phyloP scores from a whole-genome alignment of 345 rosid genomes.

The Angophora floribunda region DNA sequence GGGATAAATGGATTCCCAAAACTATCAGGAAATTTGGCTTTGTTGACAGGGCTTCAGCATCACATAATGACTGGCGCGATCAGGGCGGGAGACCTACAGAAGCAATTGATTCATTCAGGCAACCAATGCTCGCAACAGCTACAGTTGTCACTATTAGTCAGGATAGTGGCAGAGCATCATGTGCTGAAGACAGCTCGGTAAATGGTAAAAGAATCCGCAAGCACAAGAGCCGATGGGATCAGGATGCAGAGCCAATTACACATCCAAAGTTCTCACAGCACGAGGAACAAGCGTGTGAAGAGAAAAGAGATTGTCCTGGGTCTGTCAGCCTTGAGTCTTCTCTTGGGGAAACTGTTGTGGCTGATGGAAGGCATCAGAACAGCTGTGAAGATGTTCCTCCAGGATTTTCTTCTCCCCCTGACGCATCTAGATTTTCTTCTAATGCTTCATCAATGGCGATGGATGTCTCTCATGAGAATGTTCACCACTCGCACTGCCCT shows the following conservation, averaged over 20 bases:
- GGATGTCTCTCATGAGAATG: constrained; percentile 11
- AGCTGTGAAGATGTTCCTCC: constrained; percentile 69
- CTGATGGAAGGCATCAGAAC: constrained; percentile 11
- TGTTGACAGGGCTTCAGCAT: constrained; percentile 44
- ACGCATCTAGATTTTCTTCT: constrained; percentile 15
- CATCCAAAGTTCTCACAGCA: constrained; percentile 9
- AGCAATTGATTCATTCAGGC: constrained; percentile 21
- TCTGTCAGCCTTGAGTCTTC: neutral
- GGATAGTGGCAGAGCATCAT: constrained; percentile 25
- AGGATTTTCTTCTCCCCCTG: constrained; percentile 56
- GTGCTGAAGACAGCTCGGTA: constrained; percentile 17
- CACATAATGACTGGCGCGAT: constrained; percentile 41
- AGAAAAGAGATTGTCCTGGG: neutral
- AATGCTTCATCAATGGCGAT: constrained; percentile 17
- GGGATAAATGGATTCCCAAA: constrained; percentile 87
- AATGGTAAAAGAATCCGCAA: constrained; percentile 42
- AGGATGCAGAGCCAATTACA: constrained; percentile 34
- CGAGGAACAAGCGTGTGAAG: constrained; percentile 21
- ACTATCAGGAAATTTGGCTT: constrained; percentile 40
- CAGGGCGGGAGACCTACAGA: constrained; percentile 42
- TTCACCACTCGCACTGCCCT: constrained; percentile 8
- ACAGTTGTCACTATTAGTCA: constrained; percentile 25
- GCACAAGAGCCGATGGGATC: constrained; percentile 99
- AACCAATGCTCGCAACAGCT: constrained; percentile 17
- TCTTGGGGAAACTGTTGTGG: neutral